Evolutionary conservation across 768 basidiomycete genomes (phyloP).

Genomic region (Xerocomus brunneocitrinus): DNA sequence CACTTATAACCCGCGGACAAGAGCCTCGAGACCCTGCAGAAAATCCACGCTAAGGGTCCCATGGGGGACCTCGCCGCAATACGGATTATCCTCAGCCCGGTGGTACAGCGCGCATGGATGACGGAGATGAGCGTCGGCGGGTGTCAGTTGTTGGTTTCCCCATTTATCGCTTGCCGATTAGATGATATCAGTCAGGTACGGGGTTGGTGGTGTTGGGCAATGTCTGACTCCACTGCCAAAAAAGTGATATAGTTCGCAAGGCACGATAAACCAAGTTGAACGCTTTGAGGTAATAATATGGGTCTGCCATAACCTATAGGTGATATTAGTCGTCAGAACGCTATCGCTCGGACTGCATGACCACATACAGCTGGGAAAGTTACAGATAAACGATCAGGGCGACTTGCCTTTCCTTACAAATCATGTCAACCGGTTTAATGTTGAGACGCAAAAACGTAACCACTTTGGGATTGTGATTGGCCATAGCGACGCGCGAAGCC

Average conservation of each 20-base stretch:
- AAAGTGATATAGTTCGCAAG: not conserved
- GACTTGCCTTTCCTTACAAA: not conserved
- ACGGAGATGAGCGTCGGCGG: not conserved
- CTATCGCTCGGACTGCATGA: not conserved
- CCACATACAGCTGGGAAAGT: not conserved
- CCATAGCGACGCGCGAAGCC: not conserved
- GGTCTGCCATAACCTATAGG: not conserved
- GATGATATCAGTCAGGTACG: not conserved
- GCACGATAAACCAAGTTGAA: not conserved
- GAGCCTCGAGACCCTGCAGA: not conserved
- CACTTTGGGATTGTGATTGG: not conserved
- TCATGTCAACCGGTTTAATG: not conserved
- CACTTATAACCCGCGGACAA: not conserved
- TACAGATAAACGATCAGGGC: not conserved
- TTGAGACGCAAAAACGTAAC: constrained; percentile 3
- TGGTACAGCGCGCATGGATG: not conserved
- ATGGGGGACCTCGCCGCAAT: not conserved
- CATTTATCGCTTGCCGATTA: not conserved
- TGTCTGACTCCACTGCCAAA: not conserved
- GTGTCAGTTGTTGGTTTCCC: not conserved
- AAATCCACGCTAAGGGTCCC: not conserved
- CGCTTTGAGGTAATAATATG: not conserved
- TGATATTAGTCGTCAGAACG: not conserved
- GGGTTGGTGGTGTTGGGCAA: not conserved
- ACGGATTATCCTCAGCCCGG: not conserved